phyloP scores from a whole-genome alignment of 2,329 filamentous ascomycete species.

The Trichothecium sympodiale region DNA sequence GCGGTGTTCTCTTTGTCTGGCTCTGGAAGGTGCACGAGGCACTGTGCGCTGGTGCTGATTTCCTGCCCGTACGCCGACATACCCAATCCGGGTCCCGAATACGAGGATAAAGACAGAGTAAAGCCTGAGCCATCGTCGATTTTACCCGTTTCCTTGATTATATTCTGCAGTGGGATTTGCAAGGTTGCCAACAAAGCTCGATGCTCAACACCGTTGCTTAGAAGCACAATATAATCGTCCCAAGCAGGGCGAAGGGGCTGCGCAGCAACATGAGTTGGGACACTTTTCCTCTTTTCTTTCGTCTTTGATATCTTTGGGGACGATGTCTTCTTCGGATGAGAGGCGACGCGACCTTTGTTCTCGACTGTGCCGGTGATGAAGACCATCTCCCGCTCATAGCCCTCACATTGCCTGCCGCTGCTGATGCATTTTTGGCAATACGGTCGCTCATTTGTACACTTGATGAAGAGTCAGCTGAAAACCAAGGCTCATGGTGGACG shows the following conservation, averaged over 20 bases:
- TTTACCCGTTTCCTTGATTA: constrained; percentile 16
- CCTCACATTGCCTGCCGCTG: constrained; percentile 45
- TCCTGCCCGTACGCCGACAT: constrained; percentile 20
- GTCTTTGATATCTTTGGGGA: background rate
- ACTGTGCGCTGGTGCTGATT: constrained; percentile 31
- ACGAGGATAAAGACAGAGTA: constrained; percentile 26
- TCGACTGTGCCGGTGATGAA: constrained; percentile 52
- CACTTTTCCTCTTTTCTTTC: constrained; percentile 10
- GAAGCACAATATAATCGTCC: constrained; percentile 34
- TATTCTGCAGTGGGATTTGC: constrained; percentile 26
- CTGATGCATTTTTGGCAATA: constrained; percentile 49
- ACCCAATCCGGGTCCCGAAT: constrained; percentile 25
- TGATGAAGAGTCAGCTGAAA: constrained; percentile 13
- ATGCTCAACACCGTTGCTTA: constrained; percentile 23
- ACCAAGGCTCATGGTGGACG: background rate
- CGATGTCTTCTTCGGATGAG: constrained; percentile 35
- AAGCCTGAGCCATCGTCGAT: constrained; percentile 15
- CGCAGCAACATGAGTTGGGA: constrained; percentile 19
- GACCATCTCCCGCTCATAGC: constrained; percentile 51
- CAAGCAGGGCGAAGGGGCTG: constrained; percentile 38
- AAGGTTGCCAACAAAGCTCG: constrained; percentile 33
- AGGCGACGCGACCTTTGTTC: constrained; percentile 43
- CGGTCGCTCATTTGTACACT: constrained; percentile 53
- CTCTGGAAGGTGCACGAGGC: constrained; percentile 28
- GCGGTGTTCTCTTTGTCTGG: constrained; percentile 16